These are phyloP conservation scores for Solanum chilense DNA, from an alignment of 257 asterid genomes.

Conservation along the genomic window DNA sequence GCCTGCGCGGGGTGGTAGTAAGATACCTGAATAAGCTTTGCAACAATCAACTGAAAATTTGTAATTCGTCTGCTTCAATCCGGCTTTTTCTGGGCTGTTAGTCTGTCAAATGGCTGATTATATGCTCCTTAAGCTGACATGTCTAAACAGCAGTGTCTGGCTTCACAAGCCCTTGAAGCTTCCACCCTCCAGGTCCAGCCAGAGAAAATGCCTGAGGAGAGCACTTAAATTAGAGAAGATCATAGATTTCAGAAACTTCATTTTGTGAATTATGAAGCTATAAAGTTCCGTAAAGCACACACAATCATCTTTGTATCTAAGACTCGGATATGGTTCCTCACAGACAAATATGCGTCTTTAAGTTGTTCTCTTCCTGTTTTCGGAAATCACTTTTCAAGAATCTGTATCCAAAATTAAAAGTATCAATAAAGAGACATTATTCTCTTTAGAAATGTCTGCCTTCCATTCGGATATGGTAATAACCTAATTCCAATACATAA, in stretches of 20 bases:
- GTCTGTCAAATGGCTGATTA: not conserved
- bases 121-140: not conserved
- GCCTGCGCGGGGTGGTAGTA: no score
- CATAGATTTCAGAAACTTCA: constrained; percentile 2
- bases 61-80: not conserved
- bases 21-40: not conserved
- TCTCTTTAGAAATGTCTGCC: not conserved
- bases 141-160: constrained; percentile 36
- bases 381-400: not conserved
- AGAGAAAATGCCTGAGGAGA: constrained; percentile 59
- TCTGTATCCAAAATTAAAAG: not conserved
- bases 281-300: not conserved
- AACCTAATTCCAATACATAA: not conserved
- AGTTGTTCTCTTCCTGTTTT: not conserved
- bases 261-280: not conserved
- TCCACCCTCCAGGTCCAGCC: constrained; percentile 96
- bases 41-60: not conserved
- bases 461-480: not conserved
- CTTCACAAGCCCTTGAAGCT: constrained; percentile 61
- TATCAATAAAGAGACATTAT: not conserved
- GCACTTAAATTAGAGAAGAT: not conserved
- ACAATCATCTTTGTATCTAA: not conserved
- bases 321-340: not conserved
- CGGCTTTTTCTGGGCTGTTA: not conserved
- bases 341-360: not conserved